These are phyloP conservation scores for Halenospora varia DNA, from an alignment of 495 filamentous ascomycete species.

Conservation along the genomic window DNA sequence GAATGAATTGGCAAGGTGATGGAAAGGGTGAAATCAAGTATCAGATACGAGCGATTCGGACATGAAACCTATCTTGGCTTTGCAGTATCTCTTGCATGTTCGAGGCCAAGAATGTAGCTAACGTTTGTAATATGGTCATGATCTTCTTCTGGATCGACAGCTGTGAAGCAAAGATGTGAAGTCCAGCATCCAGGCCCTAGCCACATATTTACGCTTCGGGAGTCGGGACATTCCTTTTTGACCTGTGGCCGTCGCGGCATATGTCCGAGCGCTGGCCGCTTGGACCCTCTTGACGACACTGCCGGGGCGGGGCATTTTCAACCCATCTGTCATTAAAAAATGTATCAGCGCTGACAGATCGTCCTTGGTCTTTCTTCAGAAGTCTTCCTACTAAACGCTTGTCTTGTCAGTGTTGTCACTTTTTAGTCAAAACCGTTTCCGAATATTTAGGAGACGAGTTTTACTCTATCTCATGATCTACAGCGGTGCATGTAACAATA, in stretches of 20 bases:
- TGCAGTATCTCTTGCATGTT: background rate
- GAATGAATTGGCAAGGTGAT: too few species aligned
- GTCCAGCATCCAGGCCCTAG: background rate
- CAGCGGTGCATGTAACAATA: background rate
- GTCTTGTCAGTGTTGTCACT: too few species aligned
- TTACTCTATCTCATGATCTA: background rate
- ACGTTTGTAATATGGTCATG: background rate
- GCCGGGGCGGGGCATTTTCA: slow-evolving; percentile 14
- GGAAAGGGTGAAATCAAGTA: background rate
- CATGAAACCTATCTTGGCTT: background rate
- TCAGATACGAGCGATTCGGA: background rate
- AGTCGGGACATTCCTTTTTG: background rate
- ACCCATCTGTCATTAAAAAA: background rate
- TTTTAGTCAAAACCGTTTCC: too few species aligned
- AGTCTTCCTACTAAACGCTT: background rate
- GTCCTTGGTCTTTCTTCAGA: background rate
- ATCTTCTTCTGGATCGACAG: background rate
- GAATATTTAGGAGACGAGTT: background rate
- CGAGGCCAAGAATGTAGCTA: background rate
- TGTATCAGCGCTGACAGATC: background rate
- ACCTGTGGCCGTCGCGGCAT: background rate
- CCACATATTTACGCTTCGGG: background rate
- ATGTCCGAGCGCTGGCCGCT: slow-evolving; percentile 6
- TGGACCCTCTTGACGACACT: slow-evolving; percentile 3
- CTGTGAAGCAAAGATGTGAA: background rate